Evolutionary conservation across 257 asterid genomes (phyloP), one percentile per base, ranked within the genome.

Genomic region (Buddleja alternifolia): DNA sequence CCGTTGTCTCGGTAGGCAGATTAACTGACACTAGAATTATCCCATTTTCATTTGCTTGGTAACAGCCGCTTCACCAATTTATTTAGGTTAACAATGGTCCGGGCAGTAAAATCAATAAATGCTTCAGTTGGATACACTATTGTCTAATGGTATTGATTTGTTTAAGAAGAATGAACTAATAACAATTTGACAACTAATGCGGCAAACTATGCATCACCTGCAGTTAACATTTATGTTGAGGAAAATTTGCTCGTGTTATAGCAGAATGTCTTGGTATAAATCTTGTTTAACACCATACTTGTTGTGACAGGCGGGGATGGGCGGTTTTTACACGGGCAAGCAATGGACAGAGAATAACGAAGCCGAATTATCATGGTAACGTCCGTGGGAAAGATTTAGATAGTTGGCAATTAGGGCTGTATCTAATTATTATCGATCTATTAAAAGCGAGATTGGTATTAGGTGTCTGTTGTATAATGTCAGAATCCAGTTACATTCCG

Each of bases 271-370:
- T 10, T 10, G 12, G 7, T 42, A 46, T 20, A 5, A n/a, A 14
- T 32, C 36, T 24, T 39, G 8, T 0, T 6, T 36, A 19, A 19
- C 46, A 15, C 17, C 70, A 15, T 19, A 7, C 24, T 67, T 45
- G 11, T 60, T 20, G 29, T 41, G 39, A 64, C 90, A 88, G 97
- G 82, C 53, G 97, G 84, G 71, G 89, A 85, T 15, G 90, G 81
- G 8, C 95, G 72, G 25, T 91, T 79, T 86, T 58, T 84, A 77
- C 90, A 87, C 19, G 88, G 88, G 37, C 90, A 85, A 78, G 78
- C 86, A 58, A 70, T 88, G 91, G 84, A 76, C 59, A 57, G 84
- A 80, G 89, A 86, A 80, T 86, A 71, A 83, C 61, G 61, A 19
- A 61, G 66, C 40, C 20, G 10, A 68, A 39, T 23, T 12, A 53